Evolutionary conservation across 208 protist species (phyloP), one percentile per base, ranked within the genome.

Genomic region (Trypanosoma cruzi): DNA sequence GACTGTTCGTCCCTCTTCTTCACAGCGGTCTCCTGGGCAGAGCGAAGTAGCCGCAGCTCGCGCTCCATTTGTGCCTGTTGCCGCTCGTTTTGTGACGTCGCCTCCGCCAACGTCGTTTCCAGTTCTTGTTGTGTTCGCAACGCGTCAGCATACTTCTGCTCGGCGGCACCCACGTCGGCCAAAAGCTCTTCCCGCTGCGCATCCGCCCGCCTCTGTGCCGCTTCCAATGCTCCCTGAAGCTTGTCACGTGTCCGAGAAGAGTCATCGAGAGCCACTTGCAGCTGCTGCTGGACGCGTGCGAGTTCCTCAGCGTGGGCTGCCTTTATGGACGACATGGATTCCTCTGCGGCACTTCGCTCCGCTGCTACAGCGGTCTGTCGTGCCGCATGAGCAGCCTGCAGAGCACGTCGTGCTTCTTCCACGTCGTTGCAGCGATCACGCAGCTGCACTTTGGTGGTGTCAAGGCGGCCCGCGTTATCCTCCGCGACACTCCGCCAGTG

Each of bases 401-500:
- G 49, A 40, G 70, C 68, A 13, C 52, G 24, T 49, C 63, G 66
- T 11, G 81, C 54, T 0, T 54, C 58, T 48, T 72, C 59, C 32
- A 74, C 34, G 3, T 56, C 62, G 48, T 8, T 34, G 20, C 49
- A 46, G 37, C 57, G 66, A 18, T 75, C 61, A 22, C 40, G 52
- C 53, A 75, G 31, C 42, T 75, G 70, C 36, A 20, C 16, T 8
- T 2, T 40, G 4, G 36, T 31, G 14, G 57, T 52, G 16, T 61
- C 26, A 4, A 57, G 54, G 8, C 36, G 46, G 11, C 46, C 36
- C 28, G 50, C 59, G 24, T 8, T 48, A 29, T 63, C 66, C 54
- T 65, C 66, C n/a, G 82, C 72, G 42, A 65, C 64, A 46, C 79
- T 59, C 37, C 74, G 67, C 83, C 77, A 85, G 60, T 83, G 75